Evolutionary conservation across 2,329 filamentous ascomycete species (phyloP).

Genomic region (Dactylonectria macrodidyma): DNA sequence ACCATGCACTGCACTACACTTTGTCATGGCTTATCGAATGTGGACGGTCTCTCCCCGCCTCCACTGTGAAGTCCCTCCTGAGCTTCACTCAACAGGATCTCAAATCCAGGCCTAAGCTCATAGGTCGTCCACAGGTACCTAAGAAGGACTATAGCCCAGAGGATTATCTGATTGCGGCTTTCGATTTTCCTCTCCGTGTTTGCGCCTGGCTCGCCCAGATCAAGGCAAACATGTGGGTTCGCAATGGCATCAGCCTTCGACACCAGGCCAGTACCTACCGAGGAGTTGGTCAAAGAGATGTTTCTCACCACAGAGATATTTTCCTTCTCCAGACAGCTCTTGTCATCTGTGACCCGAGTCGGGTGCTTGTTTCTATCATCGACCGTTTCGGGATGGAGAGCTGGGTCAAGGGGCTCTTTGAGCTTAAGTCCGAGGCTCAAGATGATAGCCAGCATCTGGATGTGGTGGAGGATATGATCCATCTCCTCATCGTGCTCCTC

Average conservation of each 20-base stretch:
- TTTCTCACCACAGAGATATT: slow-evolving; percentile 94
- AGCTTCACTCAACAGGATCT: slow-evolving; percentile 81
- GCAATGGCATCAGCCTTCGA: slow-evolving; percentile 94
- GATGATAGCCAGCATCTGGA: slow-evolving; percentile 93
- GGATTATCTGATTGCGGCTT: slow-evolving; percentile 87
- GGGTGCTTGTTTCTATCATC: slow-evolving; percentile 89
- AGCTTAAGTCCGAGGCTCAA: slow-evolving; percentile 78
- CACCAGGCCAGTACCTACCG: slow-evolving; percentile 97
- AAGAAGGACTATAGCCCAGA: slow-evolving; percentile 74
- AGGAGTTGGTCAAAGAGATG: slow-evolving; percentile 89
- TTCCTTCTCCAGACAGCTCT: slow-evolving; percentile 93
- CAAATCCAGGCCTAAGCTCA: slow-evolving; percentile 73
- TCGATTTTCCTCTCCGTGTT: slow-evolving; percentile 93
- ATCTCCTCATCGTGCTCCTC: slow-evolving; percentile 90
- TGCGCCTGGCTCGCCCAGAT: slow-evolving; percentile 98
- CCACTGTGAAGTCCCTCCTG: slow-evolving; percentile 78
- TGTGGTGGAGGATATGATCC: slow-evolving; percentile 95
- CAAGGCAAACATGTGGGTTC: slow-evolving; percentile 98
- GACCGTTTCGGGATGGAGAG: slow-evolving; percentile 91
- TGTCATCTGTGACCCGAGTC: slow-evolving; percentile 85
- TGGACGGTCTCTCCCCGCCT: slow-evolving; percentile 80
- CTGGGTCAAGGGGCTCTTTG: slow-evolving; percentile 90
- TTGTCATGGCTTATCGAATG: slow-evolving; percentile 96
- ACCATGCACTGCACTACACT: slow-evolving; percentile 96
- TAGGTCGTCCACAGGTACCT: slow-evolving; percentile 71